Percentiles rank a stretch among this genome's conserved stretches.
Conservation (phyloP, 1,139 yeast genomes). For the Debaryomyces sp. region DNA sequence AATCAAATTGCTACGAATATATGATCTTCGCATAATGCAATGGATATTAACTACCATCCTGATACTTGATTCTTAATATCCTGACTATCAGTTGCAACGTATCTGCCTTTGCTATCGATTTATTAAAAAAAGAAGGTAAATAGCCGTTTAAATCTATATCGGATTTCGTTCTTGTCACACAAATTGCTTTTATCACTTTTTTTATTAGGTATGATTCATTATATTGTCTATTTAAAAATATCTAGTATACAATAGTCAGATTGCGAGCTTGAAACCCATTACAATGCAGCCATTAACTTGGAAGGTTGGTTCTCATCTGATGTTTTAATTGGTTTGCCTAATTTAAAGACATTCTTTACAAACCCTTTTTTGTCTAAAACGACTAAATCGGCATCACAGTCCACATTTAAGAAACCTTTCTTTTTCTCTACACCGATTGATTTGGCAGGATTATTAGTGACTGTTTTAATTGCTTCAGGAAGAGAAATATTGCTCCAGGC, state of each 20-base stretch:
- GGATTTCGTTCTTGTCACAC: background rate
- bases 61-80: background rate
- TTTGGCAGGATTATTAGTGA: constrained; percentile 59
- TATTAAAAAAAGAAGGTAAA: background rate
- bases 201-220: background rate
- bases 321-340: constrained; percentile 41
- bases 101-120: background rate
- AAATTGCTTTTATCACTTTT: background rate
- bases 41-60: background rate
- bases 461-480: constrained; percentile 58
- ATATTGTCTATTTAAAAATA: background rate
- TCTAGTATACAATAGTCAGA: background rate
- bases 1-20: background rate
- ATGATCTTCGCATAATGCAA: background rate
- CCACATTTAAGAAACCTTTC: constrained; percentile 55
- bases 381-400: constrained; percentile 64
- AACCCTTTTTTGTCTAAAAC: constrained; percentile 49
- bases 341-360: constrained; percentile 53
- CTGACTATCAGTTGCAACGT: background rate
- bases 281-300: constrained; percentile 24
- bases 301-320: constrained; percentile 23
- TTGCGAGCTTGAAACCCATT: background rate
- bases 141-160: background rate
- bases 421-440: constrained; percentile 46
- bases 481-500: constrained; percentile 54